Evolutionary conservation across 805 yeast species (phyloP).

Genomic region (Candida germanica): DNA sequence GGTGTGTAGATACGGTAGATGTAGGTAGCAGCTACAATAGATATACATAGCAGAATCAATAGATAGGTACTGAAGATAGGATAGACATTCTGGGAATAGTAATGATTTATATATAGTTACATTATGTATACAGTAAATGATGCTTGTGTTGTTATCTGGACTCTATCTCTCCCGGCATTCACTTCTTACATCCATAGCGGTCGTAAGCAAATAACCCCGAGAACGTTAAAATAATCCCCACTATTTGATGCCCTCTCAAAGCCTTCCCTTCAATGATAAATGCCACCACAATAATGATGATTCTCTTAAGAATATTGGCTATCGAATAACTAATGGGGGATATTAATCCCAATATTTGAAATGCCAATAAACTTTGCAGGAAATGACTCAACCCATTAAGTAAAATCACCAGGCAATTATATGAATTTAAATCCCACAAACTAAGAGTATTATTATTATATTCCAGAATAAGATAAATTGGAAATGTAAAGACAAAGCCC

Average conservation of each 20-base stretch:
- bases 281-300: conserved; percentile 65
- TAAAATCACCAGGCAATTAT: conserved; percentile 39
- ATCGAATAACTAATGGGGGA: conserved; percentile 78
- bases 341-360: conserved; percentile 67
- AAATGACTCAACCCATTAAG: conserved; percentile 72
- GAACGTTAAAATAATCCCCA: conserved; percentile 36
- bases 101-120: too few relatives aligned
- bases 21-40: too few relatives aligned
- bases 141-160: too few relatives aligned
- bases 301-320: conserved; percentile 73
- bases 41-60: too few relatives aligned
- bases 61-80: too few relatives aligned
- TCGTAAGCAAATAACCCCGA: conserved; percentile 42
- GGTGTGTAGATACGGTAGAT: too few relatives aligned
- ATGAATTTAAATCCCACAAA: conserved; percentile 27
- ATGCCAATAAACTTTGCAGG: conserved; percentile 69
- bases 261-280: conserved; percentile 56
- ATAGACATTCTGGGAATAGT: too few relatives aligned
- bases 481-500: conserved; percentile 66
- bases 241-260: conserved; percentile 28
- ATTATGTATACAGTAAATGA: too few relatives aligned
- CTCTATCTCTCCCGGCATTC: too few relatives aligned
- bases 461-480: conserved; percentile 62
- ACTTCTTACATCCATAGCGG: conserved; percentile 29
- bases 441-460: conserved; percentile 24